These are phyloP conservation scores for Mycosarcoma mackinlayi DNA, from an alignment of 1,284 basidiomycete species.

Conservation along the genomic window DNA sequence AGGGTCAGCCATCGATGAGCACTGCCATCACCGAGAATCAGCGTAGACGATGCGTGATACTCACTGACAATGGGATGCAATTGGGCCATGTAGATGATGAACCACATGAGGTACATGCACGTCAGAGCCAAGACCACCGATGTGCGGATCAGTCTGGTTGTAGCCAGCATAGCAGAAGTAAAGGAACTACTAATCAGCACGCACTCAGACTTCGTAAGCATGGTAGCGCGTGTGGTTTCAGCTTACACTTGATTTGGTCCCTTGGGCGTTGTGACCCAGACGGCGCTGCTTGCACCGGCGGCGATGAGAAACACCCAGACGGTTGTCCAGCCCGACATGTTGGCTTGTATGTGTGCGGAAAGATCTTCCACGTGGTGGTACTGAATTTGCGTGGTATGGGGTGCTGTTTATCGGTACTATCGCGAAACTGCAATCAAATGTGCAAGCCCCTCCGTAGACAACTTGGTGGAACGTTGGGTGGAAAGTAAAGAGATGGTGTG, in stretches of 20 bases:
- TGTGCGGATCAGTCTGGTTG: conserved; percentile 60
- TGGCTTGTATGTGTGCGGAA: conserved; percentile 7
- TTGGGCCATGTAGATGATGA: conserved; percentile 67
- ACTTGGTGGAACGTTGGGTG: too few relatives aligned
- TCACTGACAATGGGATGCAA: conserved; percentile 67
- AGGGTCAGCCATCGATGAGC: not conserved
- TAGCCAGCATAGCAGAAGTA: not conserved
- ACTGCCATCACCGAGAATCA: too few relatives aligned
- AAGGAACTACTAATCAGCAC: conserved; percentile 2
- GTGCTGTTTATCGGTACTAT: too few relatives aligned
- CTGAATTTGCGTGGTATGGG: too few relatives aligned
- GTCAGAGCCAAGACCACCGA: conserved; percentile 59
- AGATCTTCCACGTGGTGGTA: too few relatives aligned
- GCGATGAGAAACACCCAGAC: conserved; percentile 62
- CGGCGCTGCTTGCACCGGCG: conserved; percentile 47
- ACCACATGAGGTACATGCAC: conserved; percentile 68
- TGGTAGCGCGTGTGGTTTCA: not conserved
- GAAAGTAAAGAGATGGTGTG: conserved; percentile 1
- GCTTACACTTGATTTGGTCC: conserved; percentile 68
- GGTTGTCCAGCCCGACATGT: conserved; percentile 66
- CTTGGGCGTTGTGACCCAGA: conserved; percentile 63
- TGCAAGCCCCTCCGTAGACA: not conserved
- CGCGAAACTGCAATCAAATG: not conserved
- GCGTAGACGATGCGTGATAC: conserved; percentile 14
- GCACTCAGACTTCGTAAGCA: too few relatives aligned